These are phyloP conservation scores for Malassezia pachydermatis DNA, from an alignment of 1,284 basidiomycete species.

Conservation along the genomic window DNA sequence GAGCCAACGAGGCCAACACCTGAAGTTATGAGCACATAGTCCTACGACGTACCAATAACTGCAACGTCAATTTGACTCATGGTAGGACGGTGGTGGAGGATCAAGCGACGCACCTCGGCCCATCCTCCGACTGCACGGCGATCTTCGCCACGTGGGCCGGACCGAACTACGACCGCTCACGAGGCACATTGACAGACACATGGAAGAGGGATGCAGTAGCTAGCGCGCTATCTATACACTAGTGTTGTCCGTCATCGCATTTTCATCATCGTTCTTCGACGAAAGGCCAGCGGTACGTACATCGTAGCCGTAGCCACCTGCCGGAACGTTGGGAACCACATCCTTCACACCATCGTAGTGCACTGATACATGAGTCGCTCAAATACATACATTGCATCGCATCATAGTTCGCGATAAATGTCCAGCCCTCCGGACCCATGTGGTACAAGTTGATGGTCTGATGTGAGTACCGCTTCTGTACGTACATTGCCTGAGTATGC, in stretches of 20 bases:
- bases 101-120: too few species aligned
- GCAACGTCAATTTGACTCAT: conserved; percentile 15
- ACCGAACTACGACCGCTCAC: too few species aligned
- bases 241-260: too few species aligned
- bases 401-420: conserved; percentile 46
- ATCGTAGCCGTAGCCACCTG: conserved; percentile 44
- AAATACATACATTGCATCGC: conserved; percentile 29
- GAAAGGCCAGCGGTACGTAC: conserved; percentile 39
- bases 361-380: conserved; percentile 17
- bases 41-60: conserved; percentile 8
- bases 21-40: not conserved
- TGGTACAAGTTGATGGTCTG: conserved; percentile 83
- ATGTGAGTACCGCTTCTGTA: not conserved
- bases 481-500: conserved; percentile 71
- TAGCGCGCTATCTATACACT: too few species aligned
- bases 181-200: too few species aligned
- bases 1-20: conserved; percentile 46
- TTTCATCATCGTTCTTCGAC: conserved; percentile 17
- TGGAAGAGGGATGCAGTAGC: too few species aligned
- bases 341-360: conserved; percentile 45
- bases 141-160: too few species aligned
- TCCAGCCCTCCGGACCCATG: conserved; percentile 77
- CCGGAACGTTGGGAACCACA: conserved; percentile 33
- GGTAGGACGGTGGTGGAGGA: too few species aligned
- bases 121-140: too few species aligned